Evolutionary conservation across 2,329 filamentous ascomycete genomes (phyloP).

Genomic region (Ceratocystis cacaofunesta): DNA sequence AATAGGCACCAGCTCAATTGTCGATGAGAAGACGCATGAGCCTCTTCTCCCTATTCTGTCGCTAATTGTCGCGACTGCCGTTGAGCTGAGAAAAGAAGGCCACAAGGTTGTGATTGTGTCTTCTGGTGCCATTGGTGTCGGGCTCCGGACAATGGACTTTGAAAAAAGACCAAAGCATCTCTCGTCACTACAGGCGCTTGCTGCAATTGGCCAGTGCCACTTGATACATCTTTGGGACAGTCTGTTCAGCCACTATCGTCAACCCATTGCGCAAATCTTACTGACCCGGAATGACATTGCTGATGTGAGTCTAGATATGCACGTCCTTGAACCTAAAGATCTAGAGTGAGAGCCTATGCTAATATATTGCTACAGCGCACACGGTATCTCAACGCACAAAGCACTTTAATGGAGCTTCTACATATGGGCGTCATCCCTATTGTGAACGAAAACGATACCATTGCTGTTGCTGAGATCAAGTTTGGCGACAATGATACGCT

Average conservation of each 20-base stretch:
- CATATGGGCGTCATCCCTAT: conserved; percentile 96
- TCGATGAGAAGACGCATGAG: conserved; percentile 89
- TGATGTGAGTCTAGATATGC: conserved; percentile 43
- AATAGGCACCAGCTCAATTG: conserved; percentile 92
- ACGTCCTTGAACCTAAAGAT: background rate
- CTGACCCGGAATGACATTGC: conserved; percentile 93
- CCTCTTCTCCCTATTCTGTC: conserved; percentile 82
- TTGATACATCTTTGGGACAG: conserved; percentile 94
- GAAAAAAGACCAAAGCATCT: conserved; percentile 80
- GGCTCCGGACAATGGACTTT: conserved; percentile 76
- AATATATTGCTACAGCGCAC: conserved; percentile 43
- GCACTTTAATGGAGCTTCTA: conserved; percentile 78
- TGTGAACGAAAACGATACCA: conserved; percentile 96
- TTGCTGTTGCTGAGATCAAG: conserved; percentile 96
- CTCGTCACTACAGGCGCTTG: conserved; percentile 79
- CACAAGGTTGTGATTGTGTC: conserved; percentile 93
- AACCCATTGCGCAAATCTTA: conserved; percentile 88
- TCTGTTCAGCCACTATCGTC: conserved; percentile 70
- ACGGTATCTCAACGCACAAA: conserved; percentile 92
- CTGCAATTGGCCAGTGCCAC: conserved; percentile 89
- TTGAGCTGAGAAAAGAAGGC: conserved; percentile 74
- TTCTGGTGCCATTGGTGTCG: conserved; percentile 91
- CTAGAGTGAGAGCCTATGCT: background rate
- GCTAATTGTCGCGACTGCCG: conserved; percentile 85
- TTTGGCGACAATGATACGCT: conserved; percentile 98